Base-by-base conservation (phyloP, 2,329 filamentous ascomycete species). In the Botrytis hyacinthi region DNA sequence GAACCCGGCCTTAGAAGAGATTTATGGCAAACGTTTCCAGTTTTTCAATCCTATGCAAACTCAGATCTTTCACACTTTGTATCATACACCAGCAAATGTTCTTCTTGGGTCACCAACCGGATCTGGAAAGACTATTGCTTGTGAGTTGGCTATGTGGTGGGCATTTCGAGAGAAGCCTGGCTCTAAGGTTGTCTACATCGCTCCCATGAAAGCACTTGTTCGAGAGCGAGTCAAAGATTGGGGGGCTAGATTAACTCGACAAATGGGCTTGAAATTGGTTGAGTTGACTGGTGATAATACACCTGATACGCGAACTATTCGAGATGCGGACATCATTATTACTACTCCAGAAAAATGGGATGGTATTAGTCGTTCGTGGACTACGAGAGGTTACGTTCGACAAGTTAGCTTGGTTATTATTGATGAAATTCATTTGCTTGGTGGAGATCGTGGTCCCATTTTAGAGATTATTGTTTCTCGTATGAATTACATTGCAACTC, bases 301-400 rank as follows among this genome's bases (percentile, higher is more conserved):
- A 0, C 97, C 97, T 0, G 96, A 99, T 80, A 99, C 96, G 0
- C 88, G 94, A 69, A 98, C 95, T 0, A 99, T 99, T 78, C 90
- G 95, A 78, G 92, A 98, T 80, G 96, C 96, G 5, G 96, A 99
- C 81, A 94, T 99, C 75, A 99, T 99, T 79, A 94, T 99, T 79
- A 99, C 96, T 0, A 99, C 97, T 0, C 97, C 96, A n/a, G 96
- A 99, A 84, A 99, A 99, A 82, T 99, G 96, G 96, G 97, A 99
- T 81, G 97, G 97, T 88, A 98, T 99, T 78, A 97, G 94, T 78
- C 93, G 96, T 88, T 97, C 93, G 80, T 99, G 97, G 96, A 95
- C 98, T 82, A 98, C 95, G 8, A 92, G 96, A 89, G 93, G 93
- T 75, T 99, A 99, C 78, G 96, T 99, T 59, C 90, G 94, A 70